Evolutionary conservation across 2,329 filamentous ascomycete genomes (phyloP), one percentile per base, ranked within the genome.

Genomic region (Neopestalotiopsis rosae): DNA sequence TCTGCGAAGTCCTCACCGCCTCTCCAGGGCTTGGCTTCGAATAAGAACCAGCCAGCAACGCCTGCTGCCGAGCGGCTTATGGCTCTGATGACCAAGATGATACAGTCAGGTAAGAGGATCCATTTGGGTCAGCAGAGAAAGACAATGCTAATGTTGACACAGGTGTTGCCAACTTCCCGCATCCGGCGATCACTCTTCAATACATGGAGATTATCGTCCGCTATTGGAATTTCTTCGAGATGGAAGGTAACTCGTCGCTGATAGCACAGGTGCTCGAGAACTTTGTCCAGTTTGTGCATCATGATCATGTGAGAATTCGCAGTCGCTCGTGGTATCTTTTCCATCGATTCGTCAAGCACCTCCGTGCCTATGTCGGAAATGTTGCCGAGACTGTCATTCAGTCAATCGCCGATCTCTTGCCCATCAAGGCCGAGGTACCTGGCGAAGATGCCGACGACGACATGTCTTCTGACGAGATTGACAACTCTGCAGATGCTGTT

Each of bases 121-220:
- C 58, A 61, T n/a, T 34, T 24, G 68, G 69, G 30, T 67, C 65
- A 69, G 38, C 67, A 65, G 74, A 79, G 75, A 81, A 14, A n/a
- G 52, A 45, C 61, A 38, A 5, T 14, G 32, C 65, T 57, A 57
- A 68, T 56, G 20, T 69, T 28, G 34, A 66, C 5, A 42, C 42
- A 95, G 94, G 93, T 73, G 92, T 98, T 73, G 91, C 94, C 69
- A 92, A 88, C 58, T 97, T 95, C 80, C 90, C 91, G 17, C 96
- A 98, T 78, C 95, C 96, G 1, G 94, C 95, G 17, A 95, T 98
- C 65, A 90, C 98, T 72, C 86, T 99, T 28, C 94, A 98, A 81
- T 99, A 97, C 78, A 98, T 99, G 95, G 96, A 99, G 80, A 97
- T 97, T 45, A 97, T 95, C 79, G 95, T 97, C 67, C 91, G 96